Evolutionary conservation across 768 basidiomycete species (phyloP).

Genomic region (Phanerodontia chrysosporium): DNA sequence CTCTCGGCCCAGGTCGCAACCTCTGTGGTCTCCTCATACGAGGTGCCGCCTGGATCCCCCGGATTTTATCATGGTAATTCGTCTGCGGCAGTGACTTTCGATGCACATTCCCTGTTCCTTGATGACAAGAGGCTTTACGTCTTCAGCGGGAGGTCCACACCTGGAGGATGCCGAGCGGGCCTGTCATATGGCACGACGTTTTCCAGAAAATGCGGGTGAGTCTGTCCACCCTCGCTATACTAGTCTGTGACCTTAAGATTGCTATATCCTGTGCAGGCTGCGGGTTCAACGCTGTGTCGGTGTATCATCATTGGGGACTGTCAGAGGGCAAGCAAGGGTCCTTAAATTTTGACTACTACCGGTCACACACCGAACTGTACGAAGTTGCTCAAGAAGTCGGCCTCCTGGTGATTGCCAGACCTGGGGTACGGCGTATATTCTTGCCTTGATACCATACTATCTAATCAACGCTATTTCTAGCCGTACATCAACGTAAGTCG

Average conservation of each 20-base stretch:
- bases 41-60: slow-evolving; percentile 19
- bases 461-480: not conserved
- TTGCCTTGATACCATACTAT: not conserved
- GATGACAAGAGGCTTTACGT: slow-evolving; percentile 20
- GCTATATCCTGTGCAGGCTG: slow-evolving; percentile 18
- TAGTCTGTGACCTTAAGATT: not conserved
- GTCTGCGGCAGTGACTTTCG: slow-evolving; percentile 21
- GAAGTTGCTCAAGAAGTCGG: slow-evolving; percentile 23
- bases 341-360: slow-evolving; percentile 16
- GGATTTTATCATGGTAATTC: slow-evolving; percentile 26
- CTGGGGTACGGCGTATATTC: slow-evolving; percentile 11
- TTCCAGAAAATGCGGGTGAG: slow-evolving; percentile 23
- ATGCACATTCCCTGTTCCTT: slow-evolving; percentile 21
- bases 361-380: slow-evolving; percentile 17
- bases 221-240: not conserved
- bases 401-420: slow-evolving; percentile 18
- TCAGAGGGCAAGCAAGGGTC: slow-evolving; percentile 17
- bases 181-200: slow-evolving; percentile 19
- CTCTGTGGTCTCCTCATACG: slow-evolving; percentile 10
- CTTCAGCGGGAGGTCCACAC: slow-evolving; percentile 23
- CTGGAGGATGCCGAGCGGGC: slow-evolving; percentile 20
- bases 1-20: slow-evolving; percentile 2
- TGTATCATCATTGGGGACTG: slow-evolving; percentile 19
- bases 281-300: slow-evolving; percentile 21
- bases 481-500: slow-evolving; percentile 22